These are phyloP conservation scores for Quercus mongolica DNA, from an alignment of 306 rosid species.

Conservation along the genomic window DNA sequence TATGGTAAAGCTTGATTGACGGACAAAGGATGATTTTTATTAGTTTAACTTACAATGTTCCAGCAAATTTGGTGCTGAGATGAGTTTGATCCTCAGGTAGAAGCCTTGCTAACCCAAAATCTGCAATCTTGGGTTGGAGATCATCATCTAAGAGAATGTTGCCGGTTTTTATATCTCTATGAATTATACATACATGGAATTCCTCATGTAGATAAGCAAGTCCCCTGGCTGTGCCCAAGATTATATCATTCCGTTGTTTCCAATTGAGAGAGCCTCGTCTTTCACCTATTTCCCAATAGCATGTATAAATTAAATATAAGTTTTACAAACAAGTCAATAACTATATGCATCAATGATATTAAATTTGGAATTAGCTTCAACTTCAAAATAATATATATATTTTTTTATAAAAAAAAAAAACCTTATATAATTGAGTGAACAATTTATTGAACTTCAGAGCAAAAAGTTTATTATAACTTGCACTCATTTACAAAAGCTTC, in stretches of 20 bases:
- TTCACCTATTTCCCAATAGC: slow-evolving; percentile 27
- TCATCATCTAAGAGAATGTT: slow-evolving; percentile 67
- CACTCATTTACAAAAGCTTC: background rate
- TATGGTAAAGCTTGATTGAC: too few species aligned
- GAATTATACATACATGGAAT: slow-evolving; percentile 67
- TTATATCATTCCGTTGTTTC: slow-evolving; percentile 55
- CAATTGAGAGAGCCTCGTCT: slow-evolving; percentile 51
- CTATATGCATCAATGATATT: too few species aligned
- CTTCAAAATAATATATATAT: too few species aligned
- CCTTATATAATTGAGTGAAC: too few species aligned
- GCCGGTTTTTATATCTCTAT: slow-evolving; percentile 65
- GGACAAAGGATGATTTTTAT: background rate
- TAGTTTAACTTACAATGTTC: slow-evolving; percentile 56
- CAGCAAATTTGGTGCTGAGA: slow-evolving; percentile 66
- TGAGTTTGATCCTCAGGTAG: slow-evolving; percentile 57
- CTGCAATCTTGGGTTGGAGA: slow-evolving; percentile 62
- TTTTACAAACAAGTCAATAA: background rate
- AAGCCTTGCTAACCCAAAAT: slow-evolving; percentile 76
- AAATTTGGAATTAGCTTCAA: too few species aligned
- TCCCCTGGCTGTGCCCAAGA: slow-evolving; percentile 65
- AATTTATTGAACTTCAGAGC: too few species aligned
- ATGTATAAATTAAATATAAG: background rate
- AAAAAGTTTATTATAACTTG: background rate
- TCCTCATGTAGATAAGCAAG: slow-evolving; percentile 70
- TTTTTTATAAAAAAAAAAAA: too few species aligned